phyloP scores from a whole-genome alignment of 495 filamentous ascomycete genomes.

The Tricharina praecox region DNA sequence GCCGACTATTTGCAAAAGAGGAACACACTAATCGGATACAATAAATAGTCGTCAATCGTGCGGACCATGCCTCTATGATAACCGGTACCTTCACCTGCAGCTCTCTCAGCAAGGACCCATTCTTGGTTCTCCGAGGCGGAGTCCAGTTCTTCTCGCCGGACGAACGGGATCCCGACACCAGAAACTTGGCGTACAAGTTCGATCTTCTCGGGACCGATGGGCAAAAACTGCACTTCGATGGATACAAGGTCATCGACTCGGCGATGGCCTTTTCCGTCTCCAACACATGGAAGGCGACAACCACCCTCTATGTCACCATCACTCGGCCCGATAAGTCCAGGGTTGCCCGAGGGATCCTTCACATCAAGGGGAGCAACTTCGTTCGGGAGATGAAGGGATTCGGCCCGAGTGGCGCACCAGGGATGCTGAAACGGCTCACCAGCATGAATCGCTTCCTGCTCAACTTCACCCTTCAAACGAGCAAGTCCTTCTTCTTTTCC shows the following conservation, averaged over 20 bases:
- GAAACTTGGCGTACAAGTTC: constrained; percentile 44
- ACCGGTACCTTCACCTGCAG: constrained; percentile 48
- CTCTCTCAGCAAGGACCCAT: constrained; percentile 38
- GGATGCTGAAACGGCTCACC: constrained; percentile 23
- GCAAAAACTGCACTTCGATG: constrained; percentile 38
- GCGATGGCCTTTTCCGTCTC: constrained; percentile 37
- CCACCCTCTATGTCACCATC: constrained; percentile 43
- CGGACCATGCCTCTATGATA: constrained; percentile 37
- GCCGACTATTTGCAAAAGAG: not conserved
- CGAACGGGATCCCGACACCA: constrained; percentile 37
- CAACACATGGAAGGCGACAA: constrained; percentile 45
- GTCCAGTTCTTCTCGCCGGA: constrained; percentile 43
- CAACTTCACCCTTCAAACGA: constrained; percentile 40
- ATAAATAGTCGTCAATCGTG: constrained; percentile 27
- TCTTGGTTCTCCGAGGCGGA: constrained; percentile 42
- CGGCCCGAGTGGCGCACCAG: constrained; percentile 31
- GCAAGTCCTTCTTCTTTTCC: constrained; percentile 39
- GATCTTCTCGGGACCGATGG: constrained; percentile 40
- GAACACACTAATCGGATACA: constrained; percentile 1
- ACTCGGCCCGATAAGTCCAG: constrained; percentile 29
- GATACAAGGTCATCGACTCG: constrained; percentile 46
- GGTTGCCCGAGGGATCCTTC: constrained; percentile 43
- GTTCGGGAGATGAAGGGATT: constrained; percentile 41
- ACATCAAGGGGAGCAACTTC: constrained; percentile 40
- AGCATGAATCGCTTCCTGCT: constrained; percentile 34